Evolutionary conservation across 208 protist genomes (phyloP), one percentile per base, ranked within the genome.

Genomic region (Leishmania arabica): DNA sequence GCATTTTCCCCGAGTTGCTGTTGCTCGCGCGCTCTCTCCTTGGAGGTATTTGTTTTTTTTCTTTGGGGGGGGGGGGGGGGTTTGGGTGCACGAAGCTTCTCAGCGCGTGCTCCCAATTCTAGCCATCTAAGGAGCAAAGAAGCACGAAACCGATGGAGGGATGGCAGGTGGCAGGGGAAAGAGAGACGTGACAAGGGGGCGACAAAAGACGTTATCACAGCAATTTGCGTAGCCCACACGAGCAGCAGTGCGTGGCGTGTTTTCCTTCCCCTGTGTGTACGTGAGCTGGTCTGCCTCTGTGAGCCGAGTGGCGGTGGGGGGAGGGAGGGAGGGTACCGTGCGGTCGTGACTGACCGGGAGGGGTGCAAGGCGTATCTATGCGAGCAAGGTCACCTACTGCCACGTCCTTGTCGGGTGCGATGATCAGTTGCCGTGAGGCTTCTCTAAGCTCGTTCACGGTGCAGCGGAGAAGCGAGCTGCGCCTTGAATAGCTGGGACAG

Each of bases 1-100:
- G 70, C 82, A 86, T 86, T 62, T 37, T 68, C 31, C 62, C 11
- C 62, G 9, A 68, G 62, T 40, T 40, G 31, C 62, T 19, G 15
- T 40, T 40, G 62, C 62, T 40, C 31, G 5, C 31, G 8, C 62
- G 6, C 17, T 24, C n/a, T 37, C 27, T 31, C 27, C 45, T 51
- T 54, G 13, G 54, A 37, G 4, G 64, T 24, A 9, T 42, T 17
- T 27, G n/a, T 2, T 69, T 2, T n/a, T 42, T 24, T 11, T 69
- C 2, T 42, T 34, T n/a, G n/a, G n/a, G n/a, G n/a, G n/a, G n/a
- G n/a, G n/a, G n/a, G n/a, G n/a, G n/a, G n/a, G 40, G 31, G 2
- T 42, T 49, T 49, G 17, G 3, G 27, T 31, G 37, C 51, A 24
- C 27, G 8, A 37, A 34, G 47, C 69, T 51, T 15, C 13, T 73